Conservation (phyloP, 305 asterid genomes). For the Fraxinus paxiana region DNA sequence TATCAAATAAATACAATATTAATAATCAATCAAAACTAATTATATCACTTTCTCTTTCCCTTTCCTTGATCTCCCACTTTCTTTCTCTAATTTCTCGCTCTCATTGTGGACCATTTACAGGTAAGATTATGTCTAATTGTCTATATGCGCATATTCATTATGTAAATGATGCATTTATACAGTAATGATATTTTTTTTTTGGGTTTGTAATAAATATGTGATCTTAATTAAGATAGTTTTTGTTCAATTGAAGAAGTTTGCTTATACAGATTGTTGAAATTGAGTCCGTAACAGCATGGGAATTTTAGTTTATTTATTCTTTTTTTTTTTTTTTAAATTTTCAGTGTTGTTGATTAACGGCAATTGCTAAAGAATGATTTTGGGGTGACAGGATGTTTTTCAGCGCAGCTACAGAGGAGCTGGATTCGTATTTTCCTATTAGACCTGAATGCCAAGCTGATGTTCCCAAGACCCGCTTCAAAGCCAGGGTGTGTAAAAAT, state of each 20-base stretch:
- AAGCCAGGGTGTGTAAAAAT: constrained; percentile 58
- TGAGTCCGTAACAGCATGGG: constrained; percentile 10
- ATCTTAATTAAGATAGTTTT: not conserved
- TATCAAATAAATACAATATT: too few relatives aligned
- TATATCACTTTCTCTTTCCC: too few relatives aligned
- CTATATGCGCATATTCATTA: not conserved
- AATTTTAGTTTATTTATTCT: constrained; percentile 12
- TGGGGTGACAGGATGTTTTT: constrained; percentile 44
- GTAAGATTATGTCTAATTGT: not conserved
- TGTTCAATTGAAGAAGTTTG: constrained; percentile 1
- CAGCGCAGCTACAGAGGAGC: constrained; percentile 52
- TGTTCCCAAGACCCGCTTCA: constrained; percentile 78
- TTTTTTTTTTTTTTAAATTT: not conserved
- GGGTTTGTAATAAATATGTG: not conserved
- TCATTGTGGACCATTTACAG: not conserved
- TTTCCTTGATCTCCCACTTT: too few relatives aligned
- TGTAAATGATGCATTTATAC: not conserved
- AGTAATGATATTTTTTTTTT: not conserved
- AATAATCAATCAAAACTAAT: too few relatives aligned
- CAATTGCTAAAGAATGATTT: constrained; percentile 16
- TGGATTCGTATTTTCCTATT: constrained; percentile 72
- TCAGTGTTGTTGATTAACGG: constrained; percentile 3
- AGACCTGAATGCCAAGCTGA: constrained; percentile 77
- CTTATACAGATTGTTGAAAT: constrained; percentile 14
- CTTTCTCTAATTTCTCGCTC: too few relatives aligned